Conservation (phyloP, 352 stramenopile genomes). For the Globisporangium nodosum region DNA sequence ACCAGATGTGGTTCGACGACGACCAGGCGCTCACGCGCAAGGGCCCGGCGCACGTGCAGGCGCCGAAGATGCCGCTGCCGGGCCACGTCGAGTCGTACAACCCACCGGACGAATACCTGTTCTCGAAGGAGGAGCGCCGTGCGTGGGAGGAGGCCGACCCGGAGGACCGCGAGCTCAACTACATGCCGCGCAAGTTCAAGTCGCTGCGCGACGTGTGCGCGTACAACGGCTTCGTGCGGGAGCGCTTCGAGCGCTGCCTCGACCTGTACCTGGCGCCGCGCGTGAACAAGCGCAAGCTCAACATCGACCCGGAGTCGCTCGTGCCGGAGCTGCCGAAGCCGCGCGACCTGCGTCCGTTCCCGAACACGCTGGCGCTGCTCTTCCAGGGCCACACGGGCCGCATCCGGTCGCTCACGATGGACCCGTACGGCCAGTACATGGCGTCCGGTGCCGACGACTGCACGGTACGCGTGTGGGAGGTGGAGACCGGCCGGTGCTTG, state of each 20-base stretch:
- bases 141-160: slow-evolving; percentile 94
- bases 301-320: slow-evolving; percentile 97
- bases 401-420: slow-evolving; percentile 92
- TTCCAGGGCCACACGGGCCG: slow-evolving; percentile 87
- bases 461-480: slow-evolving; percentile 96
- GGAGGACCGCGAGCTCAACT: slow-evolving; percentile 95
- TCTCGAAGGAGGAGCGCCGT: slow-evolving; percentile 94
- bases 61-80: slow-evolving; percentile 96
- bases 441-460: slow-evolving; percentile 94
- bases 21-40: slow-evolving; percentile 87
- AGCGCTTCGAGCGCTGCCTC: slow-evolving; percentile 99
- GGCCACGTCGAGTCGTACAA: slow-evolving; percentile 99
- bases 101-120: slow-evolving; percentile 98
- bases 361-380: slow-evolving; percentile 89
- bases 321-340: slow-evolving; percentile 96
- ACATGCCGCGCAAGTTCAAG: slow-evolving; percentile 96
- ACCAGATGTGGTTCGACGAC: slow-evolving; percentile 92
- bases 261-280: slow-evolving; percentile 99
- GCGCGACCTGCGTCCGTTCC: slow-evolving; percentile 97
- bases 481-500: slow-evolving; percentile 92
- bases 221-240: slow-evolving; percentile 96
- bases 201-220: slow-evolving; percentile 95
- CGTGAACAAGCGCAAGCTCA: slow-evolving; percentile 94
- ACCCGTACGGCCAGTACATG: slow-evolving; percentile 97
- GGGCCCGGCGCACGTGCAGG: slow-evolving; percentile 94